Base-by-base conservation (phyloP, 495 filamentous ascomycete genomes). In the Neurospora sp. region DNA sequence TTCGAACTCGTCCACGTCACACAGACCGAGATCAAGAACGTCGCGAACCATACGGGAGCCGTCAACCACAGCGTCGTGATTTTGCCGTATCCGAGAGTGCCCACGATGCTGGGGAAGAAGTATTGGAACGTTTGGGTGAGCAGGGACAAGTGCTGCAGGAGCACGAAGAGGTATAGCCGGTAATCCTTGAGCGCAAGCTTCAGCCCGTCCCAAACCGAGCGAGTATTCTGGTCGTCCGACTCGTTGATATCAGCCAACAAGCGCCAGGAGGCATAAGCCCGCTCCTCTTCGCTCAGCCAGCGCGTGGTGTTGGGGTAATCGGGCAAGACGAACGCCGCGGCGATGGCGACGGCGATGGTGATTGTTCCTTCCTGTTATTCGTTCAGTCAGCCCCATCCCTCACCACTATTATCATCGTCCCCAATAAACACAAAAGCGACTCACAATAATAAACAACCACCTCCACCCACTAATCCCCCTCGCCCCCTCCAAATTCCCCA, bases 31-130 rank as follows among this genome's bases (percentile, higher is more conserved):
- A 80, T 74, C 6, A 82, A 69, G 42, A 83, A 82, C 0, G 81
- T 81, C 11, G 75, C 76, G 16, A 79, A 79, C 78, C 83, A 88
- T 11, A 87, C 86, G 14, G 88, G 88, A 35, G 77, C 85, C 1
- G 87, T 88, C 40, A 89, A 80, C 27, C 85, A 84, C 14, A 89
- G 80, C 0, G 88, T 88, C 14, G 86, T 77, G 41, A 85, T 88
- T 35, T 73, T 80, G 69, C 81, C 82, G 74, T 85, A 88, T 4
- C 86, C 87, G 1, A 90, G 81, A 0, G 84, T 87, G 70, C 83
- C 78, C 11, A 88, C 83, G 69, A 88, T 86, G 31, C 83, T 88
- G 1, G 88, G 88, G 82, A 89, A 89, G 80, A 89, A 85, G 73
- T 86, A 83, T 44, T 84, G 83, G 72, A 85, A 86, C 0, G 81